Base-by-base conservation (phyloP, 331 rosid species). In the Telfairia occidentalis region DNA sequence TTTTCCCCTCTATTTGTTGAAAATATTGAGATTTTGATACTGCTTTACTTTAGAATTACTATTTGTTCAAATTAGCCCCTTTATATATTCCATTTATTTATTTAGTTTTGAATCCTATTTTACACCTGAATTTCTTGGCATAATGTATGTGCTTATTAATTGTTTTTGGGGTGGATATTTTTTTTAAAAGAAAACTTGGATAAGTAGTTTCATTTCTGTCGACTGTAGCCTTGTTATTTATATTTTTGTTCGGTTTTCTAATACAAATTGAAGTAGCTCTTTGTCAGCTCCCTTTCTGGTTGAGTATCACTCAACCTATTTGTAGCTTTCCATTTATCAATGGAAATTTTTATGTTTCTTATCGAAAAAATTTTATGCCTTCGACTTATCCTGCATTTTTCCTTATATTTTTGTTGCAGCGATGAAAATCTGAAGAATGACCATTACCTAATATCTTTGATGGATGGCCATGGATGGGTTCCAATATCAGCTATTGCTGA, bases 391-490 rank as follows among this genome's bases (percentile, higher is more conserved):
- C 16, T 74, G 28, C 19, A 12, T 74, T 74, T 45, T 38, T 74
- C 77, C 80, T 66, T 83, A 74, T 85, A 83, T 74, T 81, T 45
- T 81, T 60, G 57, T 86, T 82, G 86, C 96, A 95, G 98, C 78
- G 96, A 95, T 85, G 99, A 87, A 84, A 95, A 95, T 86, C 88
- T 95, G 86, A 87, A 87, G 87, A 80, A 42, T 72, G 99, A 95
- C 43, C 86, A 43, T 71, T 92, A 82, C 82, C 84, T 95, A 72
- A 86, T 88, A 74, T 86, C 90, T 77, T 69, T 92, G 88, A 95
- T 95, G 99, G 96, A 95, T 83, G 90, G 83, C 77, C 92, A 91
- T 84, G 99, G 99, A 81, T 90, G 97, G 96, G 96, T 92, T 77
- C 85, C 90, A 49, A 85, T 95, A 79, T 80, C 88, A 29, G 79